Evolutionary conservation across 805 yeast genomes (phyloP), one percentile per base, ranked within the genome.

Genomic region (Candida nemodendra): DNA sequence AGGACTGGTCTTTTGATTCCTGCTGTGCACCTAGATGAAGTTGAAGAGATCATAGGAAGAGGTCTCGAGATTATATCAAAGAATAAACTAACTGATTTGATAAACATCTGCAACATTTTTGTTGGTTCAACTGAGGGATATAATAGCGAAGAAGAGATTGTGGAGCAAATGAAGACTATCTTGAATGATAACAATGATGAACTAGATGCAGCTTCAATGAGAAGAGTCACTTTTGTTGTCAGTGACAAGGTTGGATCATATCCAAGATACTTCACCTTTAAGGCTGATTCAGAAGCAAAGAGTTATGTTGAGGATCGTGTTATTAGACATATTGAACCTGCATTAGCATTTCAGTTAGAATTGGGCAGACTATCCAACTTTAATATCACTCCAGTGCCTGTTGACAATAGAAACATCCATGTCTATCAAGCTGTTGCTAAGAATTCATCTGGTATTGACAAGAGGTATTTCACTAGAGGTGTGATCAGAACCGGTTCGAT

Each of bases 271-370:
- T 93, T 82, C 71, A 93, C 98, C 26, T 93, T 87, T 77, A 86
- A 85, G 57, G 47, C 55, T 13, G 27, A 52, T 12, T 34, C 45
- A 1, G 37, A 43, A 26, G 95, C 91, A 45, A 95, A 95, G 36
- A 74, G 74, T 25, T 93, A 84, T 61, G 56, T 54, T 24, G 99
- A 93, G 69, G 95, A 93, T 69, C 79, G 82, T 66, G 90, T 90
- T 15, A 85, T 93, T 62, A 89, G 99, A 71, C 97, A 93, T 62
- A 89, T 93, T 53, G 98, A 93, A 66, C 99, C 99, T 17, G 96
- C 98, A 28, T 74, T 91, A 56, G 98, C 99, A 36, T 93, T 81
- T 84, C 99, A 93, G 71, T 76, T 93, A 51, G 99, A 93, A 68
- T 75, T 93, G 47, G 91, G 87, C 56, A 81, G 98, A 69, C 74